Conservation (phyloP, 805 yeast species). For the Zygoascus bituminiphila region DNA sequence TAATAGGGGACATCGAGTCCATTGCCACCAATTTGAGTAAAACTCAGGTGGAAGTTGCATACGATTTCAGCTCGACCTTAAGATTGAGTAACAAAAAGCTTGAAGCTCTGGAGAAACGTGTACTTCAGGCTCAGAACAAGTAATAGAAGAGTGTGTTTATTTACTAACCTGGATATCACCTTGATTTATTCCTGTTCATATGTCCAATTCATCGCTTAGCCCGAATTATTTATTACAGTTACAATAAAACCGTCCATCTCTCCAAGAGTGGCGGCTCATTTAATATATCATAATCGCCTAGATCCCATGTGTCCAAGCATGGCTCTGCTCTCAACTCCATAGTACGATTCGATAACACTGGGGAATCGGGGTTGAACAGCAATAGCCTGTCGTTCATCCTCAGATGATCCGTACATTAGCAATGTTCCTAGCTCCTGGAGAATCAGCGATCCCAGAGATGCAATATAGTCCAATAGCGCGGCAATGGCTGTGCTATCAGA, state of each 20-base stretch:
- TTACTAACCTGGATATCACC: background rate
- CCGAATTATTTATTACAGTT: background rate
- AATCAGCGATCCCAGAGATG: slow-evolving; percentile 1
- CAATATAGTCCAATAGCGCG: background rate
- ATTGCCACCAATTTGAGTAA: slow-evolving; percentile 3
- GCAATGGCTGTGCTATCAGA: background rate
- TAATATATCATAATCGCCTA: no score
- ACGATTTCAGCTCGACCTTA: background rate
- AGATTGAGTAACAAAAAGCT: slow-evolving; percentile 1
- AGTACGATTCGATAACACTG: background rate
- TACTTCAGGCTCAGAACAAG: no score
- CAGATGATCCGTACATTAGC: background rate
- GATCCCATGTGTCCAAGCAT: background rate
- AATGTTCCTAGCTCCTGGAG: background rate
- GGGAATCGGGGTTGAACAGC: background rate
- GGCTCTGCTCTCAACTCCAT: background rate
- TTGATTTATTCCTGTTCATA: no score
- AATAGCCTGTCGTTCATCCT: background rate
- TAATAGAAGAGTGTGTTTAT: background rate
- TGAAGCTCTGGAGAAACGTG: background rate
- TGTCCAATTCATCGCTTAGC: background rate
- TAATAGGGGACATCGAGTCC: background rate
- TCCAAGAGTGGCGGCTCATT: background rate
- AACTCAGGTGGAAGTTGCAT: background rate
- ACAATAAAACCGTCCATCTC: no score